A percentile compares a stretch with the other conserved stretches of the same genome.
These are phyloP conservation scores for Cardamine resedifolia DNA, from an alignment of 345 rosid genomes.

Conservation along the genomic window DNA sequence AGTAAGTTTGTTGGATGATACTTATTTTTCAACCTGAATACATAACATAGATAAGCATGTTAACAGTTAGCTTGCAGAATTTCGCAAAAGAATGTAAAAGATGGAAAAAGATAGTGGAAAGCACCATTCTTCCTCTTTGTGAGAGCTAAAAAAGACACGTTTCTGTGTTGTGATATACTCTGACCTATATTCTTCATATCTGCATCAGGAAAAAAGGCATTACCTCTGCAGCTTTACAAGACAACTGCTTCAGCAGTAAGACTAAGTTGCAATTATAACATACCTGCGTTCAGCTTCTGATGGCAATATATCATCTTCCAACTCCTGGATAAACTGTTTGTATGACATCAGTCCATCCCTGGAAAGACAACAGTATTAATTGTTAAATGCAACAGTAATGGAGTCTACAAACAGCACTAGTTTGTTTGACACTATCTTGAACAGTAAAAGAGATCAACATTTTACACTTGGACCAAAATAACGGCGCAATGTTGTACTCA, in stretches of 20 bases:
- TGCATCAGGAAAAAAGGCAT: conserved; percentile 45
- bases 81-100: neutral
- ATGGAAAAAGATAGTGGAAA: neutral
- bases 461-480: too few relatives aligned
- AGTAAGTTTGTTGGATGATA: conserved; percentile 92
- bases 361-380: too few relatives aligned
- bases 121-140: conserved; percentile 44
- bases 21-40: conserved; percentile 80
- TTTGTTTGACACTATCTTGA: too few relatives aligned
- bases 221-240: conserved; percentile 2
- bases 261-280: neutral
- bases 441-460: too few relatives aligned
- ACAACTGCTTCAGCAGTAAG: conserved; percentile 4
- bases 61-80: conserved; percentile 13
- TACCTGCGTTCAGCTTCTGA: conserved; percentile 98
- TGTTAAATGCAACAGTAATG: too few relatives aligned
- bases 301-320: conserved; percentile 96
- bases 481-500: too few relatives aligned
- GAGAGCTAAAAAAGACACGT: conserved; percentile 58
- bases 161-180: conserved; percentile 96
- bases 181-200: conserved; percentile 94
- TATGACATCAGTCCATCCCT: too few relatives aligned
- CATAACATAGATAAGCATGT: conserved; percentile 2
- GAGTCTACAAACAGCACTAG: too few relatives aligned
- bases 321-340: conserved; percentile 98